Percentiles rank a stretch among this genome's conserved stretches.
Conservation (phyloP, 208 protist species). For the Herpetomonas tarakana region DNA sequence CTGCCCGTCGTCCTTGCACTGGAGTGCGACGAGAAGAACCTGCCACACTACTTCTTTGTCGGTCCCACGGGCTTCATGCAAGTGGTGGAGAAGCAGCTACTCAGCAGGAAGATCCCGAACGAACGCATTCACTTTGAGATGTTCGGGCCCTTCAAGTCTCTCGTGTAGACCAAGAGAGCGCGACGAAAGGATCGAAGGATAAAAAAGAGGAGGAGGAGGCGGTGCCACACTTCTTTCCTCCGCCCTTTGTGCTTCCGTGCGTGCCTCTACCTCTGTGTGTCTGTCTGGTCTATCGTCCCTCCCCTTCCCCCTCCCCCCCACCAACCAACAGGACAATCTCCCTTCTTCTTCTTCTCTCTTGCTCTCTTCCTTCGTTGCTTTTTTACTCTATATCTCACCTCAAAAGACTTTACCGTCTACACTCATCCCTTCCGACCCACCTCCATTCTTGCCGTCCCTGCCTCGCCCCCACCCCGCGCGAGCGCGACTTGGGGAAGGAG, state of each 20-base stretch:
- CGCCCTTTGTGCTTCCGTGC: too few species aligned
- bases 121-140: conserved; percentile 33
- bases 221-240: too few species aligned
- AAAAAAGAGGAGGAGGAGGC: conserved; percentile 7
- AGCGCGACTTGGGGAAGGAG: too few species aligned
- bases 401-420: too few species aligned
- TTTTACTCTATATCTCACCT: too few species aligned
- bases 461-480: too few species aligned
- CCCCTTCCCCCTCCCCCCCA: background rate
- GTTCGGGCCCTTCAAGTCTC: conserved; percentile 32
- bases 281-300: background rate
- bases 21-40: conserved; percentile 6
- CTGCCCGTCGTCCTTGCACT: conserved; percentile 13
- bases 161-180: conserved; percentile 2
- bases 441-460: too few species aligned
- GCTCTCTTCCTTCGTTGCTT: background rate
- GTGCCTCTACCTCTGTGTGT: too few species aligned
- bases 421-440: too few species aligned
- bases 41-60: conserved; percentile 28
- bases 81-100: conserved; percentile 18
- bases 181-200: background rate
- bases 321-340: too few species aligned
- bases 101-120: conserved; percentile 6
- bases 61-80: conserved; percentile 30
- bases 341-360: conserved; percentile 6